Conservation (phyloP, 805 yeast species). For the Candida vaughaniae region DNA sequence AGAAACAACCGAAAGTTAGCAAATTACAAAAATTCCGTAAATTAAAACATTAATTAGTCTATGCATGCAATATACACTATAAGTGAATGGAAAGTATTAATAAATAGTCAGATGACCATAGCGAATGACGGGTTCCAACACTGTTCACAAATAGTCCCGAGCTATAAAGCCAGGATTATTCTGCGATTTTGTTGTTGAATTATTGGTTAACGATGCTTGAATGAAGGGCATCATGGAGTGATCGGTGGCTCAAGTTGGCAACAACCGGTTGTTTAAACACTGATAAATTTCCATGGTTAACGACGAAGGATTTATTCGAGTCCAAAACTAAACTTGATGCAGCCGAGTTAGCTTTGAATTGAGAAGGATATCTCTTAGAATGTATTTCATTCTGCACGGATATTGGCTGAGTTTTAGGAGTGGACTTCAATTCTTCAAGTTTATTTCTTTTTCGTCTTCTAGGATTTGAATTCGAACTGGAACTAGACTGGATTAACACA, state of each 20-base stretch:
- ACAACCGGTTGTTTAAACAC: constrained; percentile 31
- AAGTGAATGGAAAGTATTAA: not conserved
- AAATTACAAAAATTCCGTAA: constrained; percentile 5
- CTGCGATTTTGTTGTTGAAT: too few relatives aligned
- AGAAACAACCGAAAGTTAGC: constrained; percentile 14
- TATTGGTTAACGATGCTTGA: too few relatives aligned
- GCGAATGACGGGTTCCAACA: too few relatives aligned
- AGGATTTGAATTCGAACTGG: too few relatives aligned
- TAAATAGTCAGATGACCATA: too few relatives aligned
- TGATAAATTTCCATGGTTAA: constrained; percentile 45
- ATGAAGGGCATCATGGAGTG: constrained; percentile 45
- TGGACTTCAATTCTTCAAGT: constrained; percentile 11
- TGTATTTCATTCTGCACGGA: constrained; percentile 26
- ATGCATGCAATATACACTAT: constrained; percentile 5
- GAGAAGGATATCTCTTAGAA: constrained; percentile 27
- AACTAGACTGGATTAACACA: not conserved
- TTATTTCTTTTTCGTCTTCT: constrained; percentile 9
- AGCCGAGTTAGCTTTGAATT: constrained; percentile 21
- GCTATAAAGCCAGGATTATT: not conserved
- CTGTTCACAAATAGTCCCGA: too few relatives aligned
- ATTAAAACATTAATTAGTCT: constrained; percentile 7
- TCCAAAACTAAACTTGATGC: constrained; percentile 41
- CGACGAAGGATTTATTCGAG: constrained; percentile 39
- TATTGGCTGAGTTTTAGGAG: constrained; percentile 22
- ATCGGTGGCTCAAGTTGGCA: constrained; percentile 46